Conservation (phyloP, 2,329 filamentous ascomycete species). For the Coleophoma eucalyptorum region DNA sequence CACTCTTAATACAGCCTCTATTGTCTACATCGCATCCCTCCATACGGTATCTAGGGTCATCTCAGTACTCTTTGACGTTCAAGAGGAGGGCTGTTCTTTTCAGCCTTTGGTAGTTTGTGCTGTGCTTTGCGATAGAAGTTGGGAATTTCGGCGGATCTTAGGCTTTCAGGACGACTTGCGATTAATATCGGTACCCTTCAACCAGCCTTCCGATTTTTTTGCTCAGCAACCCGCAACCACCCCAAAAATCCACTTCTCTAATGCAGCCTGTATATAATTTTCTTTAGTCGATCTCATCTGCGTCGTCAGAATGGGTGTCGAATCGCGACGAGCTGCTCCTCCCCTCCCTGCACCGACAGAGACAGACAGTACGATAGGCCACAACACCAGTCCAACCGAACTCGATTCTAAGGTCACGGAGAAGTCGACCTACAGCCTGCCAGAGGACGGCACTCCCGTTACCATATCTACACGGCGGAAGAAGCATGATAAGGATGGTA, state of each 20-base stretch:
- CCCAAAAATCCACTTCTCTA: slow-evolving; percentile 9
- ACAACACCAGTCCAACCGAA: slow-evolving; percentile 46
- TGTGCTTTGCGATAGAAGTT: not conserved
- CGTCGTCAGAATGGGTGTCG: slow-evolving; percentile 27
- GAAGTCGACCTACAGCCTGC: slow-evolving; percentile 71
- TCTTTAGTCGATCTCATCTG: slow-evolving; percentile 3
- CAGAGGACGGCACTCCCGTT: slow-evolving; percentile 84
- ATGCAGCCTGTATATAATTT: slow-evolving; percentile 15
- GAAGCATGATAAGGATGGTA: slow-evolving; percentile 46
- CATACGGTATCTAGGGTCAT: not conserved
- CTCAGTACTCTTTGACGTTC: too few relatives aligned
- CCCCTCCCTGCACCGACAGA: slow-evolving; percentile 78
- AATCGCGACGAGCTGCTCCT: slow-evolving; percentile 42
- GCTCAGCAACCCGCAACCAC: slow-evolving; percentile 1
- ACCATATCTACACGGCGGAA: slow-evolving; percentile 80
- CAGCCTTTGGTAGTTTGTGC: not conserved
- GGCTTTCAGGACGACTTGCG: not conserved
- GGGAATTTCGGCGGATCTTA: not conserved
- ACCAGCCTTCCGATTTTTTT: slow-evolving; percentile 6
- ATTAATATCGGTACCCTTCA: not conserved
- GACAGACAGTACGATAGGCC: slow-evolving; percentile 44
- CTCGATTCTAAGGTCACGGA: slow-evolving; percentile 65
- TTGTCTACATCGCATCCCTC: slow-evolving; percentile 4
- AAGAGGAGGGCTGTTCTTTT: too few relatives aligned
- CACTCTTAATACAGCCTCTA: slow-evolving; percentile 2